Base-by-base conservation (phyloP, 768 basidiomycete genomes). In the Tulasnella sp. region DNA sequence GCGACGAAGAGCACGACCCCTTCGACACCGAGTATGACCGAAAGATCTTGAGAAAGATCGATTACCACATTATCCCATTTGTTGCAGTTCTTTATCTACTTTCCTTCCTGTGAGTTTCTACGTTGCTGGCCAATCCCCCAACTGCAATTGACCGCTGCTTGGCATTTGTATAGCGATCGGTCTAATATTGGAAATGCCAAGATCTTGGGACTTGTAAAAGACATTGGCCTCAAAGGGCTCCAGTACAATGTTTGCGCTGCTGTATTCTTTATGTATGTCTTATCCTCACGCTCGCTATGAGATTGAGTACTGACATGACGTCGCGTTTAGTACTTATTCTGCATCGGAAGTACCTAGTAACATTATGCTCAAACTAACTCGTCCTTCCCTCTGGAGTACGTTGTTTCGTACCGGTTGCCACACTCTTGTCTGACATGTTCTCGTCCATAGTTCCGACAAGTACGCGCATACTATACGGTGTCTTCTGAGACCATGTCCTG, bases 311-410 rank as follows among this genome's bases (percentile, higher is more conserved):
- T 86, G 73, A 79, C 18, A 51, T 51, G 82, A 40, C 84, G 84
- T 29, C 29, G 44, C 71, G 20, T 83, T 83, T 83, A 84, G 86
- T 40, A 79, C 35, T 40, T 40, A 40, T 57, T 76, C 72, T 77
- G 48, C 80, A 72, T 79, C 78, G 26, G 78, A 92, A 90, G 90
- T 92, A 39, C 92, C 93, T 3, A 91, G 90, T 18, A 92, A 93
- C 79, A 84, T 92, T 3, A 89, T 92, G 82, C 84, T 93, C 73
- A 92, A 92, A 82, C 88, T 91, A 44, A 86, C 93, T 42, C 87
- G 92, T 0, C 93, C 93, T 0, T 93, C 92, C 3, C 83, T 94
- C 46, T 94, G 93, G 92, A 85, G 94, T 6, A 92, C 91, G 67
- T 75, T 67, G 18, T 42, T 37, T 9, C 79, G 79, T 78, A 89